Evolutionary conservation across 176 grass and related monocot species (phyloP), one percentile per base, ranked within the genome.

Genomic region (Pontederia crassipes): DNA sequence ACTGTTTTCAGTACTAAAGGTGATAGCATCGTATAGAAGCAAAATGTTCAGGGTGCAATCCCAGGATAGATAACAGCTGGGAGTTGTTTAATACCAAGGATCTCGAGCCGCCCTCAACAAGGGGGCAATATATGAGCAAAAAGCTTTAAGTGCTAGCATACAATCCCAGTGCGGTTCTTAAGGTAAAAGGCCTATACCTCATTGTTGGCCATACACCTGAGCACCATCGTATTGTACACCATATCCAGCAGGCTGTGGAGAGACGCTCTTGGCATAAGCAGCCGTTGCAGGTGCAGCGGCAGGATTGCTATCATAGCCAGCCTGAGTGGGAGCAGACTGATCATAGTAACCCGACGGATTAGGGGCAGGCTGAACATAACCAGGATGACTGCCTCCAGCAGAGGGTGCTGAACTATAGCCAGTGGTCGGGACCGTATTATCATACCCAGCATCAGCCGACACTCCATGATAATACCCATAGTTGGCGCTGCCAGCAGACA

Each of bases 381-480:
- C 85, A 48, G 83, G 74, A 61, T 87, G 80, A 26, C 62, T 64
- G 13, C 78, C 15, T 0, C 45, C 71, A 0, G 78, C 62, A 28
- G 61, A 57, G 8, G 60, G 11, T 55, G 63, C 60, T 24, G 20
- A 24, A 57, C 75, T 75, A 28, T 83, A 75, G 26, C 84, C 75
- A 14, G 81, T 65, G 46, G 59, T 80, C 12, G 70, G 58, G 55
- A 82, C 72, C 1, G 59, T 58, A 78, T 24, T 77, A 40, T 69
- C 79, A 65, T 86, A 86, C 50, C 66, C 79, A 9, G 87, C 80
- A 82, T 98, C 84, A 63, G 79, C 77, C 15, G 82, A 24, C 20
- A 24, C 50, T 4, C 29, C 87, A 48, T 70, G 84, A 62, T 87
- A 83, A 65, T 98, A 91, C 12, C 88, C 94, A 14, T 93, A 93